Evolutionary conservation across 148 eudicot species (phyloP), one percentile per base, ranked within the genome.

Genomic region (Cornus florida): DNA sequence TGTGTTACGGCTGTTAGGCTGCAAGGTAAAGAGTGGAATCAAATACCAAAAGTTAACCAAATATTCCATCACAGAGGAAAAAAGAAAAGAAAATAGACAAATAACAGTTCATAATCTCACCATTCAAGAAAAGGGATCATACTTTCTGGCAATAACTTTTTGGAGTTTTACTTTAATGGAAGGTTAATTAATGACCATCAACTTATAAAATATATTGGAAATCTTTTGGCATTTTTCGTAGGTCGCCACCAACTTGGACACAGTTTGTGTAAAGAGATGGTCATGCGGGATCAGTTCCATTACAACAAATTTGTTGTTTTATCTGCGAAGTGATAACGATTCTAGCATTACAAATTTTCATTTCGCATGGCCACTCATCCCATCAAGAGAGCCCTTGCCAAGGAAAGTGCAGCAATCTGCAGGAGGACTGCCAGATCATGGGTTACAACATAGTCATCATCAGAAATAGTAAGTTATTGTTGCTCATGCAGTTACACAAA

Each of bases 1-100:
- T 91, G 95, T 1, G 92, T 81, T 64, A 89, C 75, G 56, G 91
- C 89, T 35, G 92, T 91, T 33, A 89, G 86, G 19, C 95, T 90
- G 87, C 76, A 77, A 60, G 65, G 19, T 13, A 65, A 39, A 43
- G 14, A 9, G 56, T 13, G 69, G 53, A 16, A 35, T 64, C 71
- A 74, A 38, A 19, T 38, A 53, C 20, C 13, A 20, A 62, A 62
- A 62, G 5, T 16, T 35, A 35, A 35, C 17, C 62, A 14, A 57
- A 19, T 3, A 13, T 57, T 62, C 64, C 17, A 62, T 62, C 66
- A n/a, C 66, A 62, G 2, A 53, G 59, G 16, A 16, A 62, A 2
- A 62, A 17, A 62, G 2, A 13, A 62, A 19, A 62, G 23, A n/a
- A 62, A 62, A 19, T 62, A 62, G 22, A 1, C 20, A 57, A 57